phyloP scores from a whole-genome alignment of 2,329 filamentous ascomycete species.

The Chaetomium olivaceum region DNA sequence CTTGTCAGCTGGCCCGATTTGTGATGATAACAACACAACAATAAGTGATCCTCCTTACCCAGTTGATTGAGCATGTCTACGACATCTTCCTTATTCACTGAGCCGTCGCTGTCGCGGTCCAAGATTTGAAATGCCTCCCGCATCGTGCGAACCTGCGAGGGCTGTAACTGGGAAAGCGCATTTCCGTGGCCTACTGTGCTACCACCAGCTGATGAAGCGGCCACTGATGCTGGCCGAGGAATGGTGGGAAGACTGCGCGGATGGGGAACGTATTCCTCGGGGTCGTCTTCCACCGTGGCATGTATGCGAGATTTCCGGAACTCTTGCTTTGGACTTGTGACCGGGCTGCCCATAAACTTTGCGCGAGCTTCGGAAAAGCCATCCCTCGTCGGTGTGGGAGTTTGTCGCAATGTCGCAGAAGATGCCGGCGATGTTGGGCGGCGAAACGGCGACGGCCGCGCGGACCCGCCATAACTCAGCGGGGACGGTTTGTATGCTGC shows the following conservation, averaged over 20 bases:
- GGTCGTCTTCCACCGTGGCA: constrained; percentile 21
- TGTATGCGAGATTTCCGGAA: constrained; percentile 42
- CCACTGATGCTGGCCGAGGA: constrained; percentile 14
- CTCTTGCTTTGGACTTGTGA: constrained; percentile 45
- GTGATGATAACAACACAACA: not conserved
- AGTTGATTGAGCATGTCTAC: constrained; percentile 84
- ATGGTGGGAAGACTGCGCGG: constrained; percentile 18
- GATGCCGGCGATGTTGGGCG: constrained; percentile 64
- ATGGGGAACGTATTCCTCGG: constrained; percentile 14
- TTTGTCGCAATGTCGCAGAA: constrained; percentile 64
- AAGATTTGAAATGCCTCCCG: constrained; percentile 92
- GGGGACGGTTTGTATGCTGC: constrained; percentile 70
- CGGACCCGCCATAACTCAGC: constrained; percentile 65
- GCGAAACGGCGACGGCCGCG: constrained; percentile 65
- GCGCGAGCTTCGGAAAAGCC: constrained; percentile 49
- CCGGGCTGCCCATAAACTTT: constrained; percentile 42
- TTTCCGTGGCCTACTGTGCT: constrained; percentile 40
- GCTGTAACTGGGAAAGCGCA: constrained; percentile 71
- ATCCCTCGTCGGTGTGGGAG: constrained; percentile 62
- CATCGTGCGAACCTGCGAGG: constrained; percentile 80
- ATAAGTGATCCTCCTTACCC: constrained; percentile 49
- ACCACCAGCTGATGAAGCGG: not conserved
- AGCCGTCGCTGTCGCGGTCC: constrained; percentile 83
- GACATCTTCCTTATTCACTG: constrained; percentile 79
- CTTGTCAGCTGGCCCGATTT: constrained; percentile 8